Evolutionary conservation across 1,139 yeast species (phyloP), one percentile per base, ranked within the genome.

Genomic region (Barnettozyma hawaiiensis): DNA sequence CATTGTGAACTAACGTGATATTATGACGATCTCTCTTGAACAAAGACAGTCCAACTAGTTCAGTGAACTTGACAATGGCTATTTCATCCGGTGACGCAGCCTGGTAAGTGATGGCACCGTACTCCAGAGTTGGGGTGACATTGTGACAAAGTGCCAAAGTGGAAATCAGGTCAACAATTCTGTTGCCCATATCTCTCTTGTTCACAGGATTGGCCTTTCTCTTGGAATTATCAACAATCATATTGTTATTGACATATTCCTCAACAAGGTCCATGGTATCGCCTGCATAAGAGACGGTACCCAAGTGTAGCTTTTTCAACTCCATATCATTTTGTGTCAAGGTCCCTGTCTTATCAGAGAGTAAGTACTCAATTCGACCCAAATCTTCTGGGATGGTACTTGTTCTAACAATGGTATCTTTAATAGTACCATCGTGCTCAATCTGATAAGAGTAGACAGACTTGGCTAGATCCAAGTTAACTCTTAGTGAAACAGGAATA

Each of bases 31-130:
- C 98, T 55, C 99, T 77, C 55, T 79, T 82, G 48, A 74, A 71
- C 40, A 94, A 70, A 10, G 86, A 76, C 37, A 94, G 67, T 0
- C 98, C 99, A 27, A 90, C 94, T 5, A 70, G 63, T 50, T 86
- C 95, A 1, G 97, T 85, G 67, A 89, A 94, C 58, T 84, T 84
- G 23, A 94, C 97, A 52, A 94, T 92, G 18, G 99, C 98, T 50
- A 92, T 81, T 62, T 94, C 99, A 67, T 94, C 99, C 0, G 99
- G 99, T 0, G 97, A 90, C 0, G 97, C 97, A 0, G 98, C 98
- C 63, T 94, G 99, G 60, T 90, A 94, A 2, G 87, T 74, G 9
- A 85, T 60, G 40, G 66, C 73, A 6, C 81, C 81, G 45, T 74
- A 80, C 45, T 84, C 94, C 50, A 76, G 71, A 0, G 87, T 77